Conservation (phyloP, 2,329 filamentous ascomycete species). For the Trichophyton verrucosum region DNA sequence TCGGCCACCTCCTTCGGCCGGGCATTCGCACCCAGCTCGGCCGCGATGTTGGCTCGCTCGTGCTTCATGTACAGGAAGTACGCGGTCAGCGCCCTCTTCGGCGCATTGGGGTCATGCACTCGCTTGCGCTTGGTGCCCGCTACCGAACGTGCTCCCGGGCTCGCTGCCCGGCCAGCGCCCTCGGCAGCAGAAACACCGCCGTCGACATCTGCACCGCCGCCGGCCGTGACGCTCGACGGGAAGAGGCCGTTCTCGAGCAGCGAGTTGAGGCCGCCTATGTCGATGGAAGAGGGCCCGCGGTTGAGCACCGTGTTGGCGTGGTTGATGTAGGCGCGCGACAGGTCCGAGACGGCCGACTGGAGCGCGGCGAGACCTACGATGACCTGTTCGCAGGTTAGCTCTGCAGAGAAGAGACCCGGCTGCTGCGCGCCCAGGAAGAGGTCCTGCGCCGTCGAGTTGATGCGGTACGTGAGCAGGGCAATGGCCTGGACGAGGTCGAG, state of each 20-base stretch:
- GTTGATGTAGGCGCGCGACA: constrained; percentile 73
- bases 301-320: constrained; percentile 76
- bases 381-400: constrained; percentile 43
- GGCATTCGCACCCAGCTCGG: constrained; percentile 60
- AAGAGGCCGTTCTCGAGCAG: constrained; percentile 36
- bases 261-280: constrained; percentile 40
- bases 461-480: not conserved
- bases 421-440: not conserved
- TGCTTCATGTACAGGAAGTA: constrained; percentile 93
- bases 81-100: constrained; percentile 84
- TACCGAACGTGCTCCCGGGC: constrained; percentile 27
- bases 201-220: constrained; percentile 8
- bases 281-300: constrained; percentile 41
- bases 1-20: constrained; percentile 79
- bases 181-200: not conserved
- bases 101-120: constrained; percentile 79
- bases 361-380: constrained; percentile 67
- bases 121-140: constrained; percentile 66
- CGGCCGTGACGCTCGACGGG: constrained; percentile 17
- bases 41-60: constrained; percentile 68
- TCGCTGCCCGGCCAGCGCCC: not conserved
- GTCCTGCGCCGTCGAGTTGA: not conserved
- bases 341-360: constrained; percentile 63
- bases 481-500: not conserved
- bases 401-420: not conserved